Conservation (phyloP, 2,329 filamentous ascomycete species). For the Fusarium chlamydosporum region DNA sequence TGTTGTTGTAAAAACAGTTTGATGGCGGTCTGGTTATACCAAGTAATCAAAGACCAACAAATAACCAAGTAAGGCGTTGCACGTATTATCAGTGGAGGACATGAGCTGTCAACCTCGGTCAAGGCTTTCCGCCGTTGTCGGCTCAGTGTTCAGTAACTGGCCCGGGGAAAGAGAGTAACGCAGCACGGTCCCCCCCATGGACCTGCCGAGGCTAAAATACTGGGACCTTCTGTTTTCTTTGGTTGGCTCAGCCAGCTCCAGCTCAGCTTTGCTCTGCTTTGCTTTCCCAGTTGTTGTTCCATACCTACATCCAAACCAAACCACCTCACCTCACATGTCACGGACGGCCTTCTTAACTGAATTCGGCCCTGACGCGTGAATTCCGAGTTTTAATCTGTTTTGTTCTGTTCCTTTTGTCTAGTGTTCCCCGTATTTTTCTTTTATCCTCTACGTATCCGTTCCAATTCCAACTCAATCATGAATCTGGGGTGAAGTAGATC, state of each 20-base stretch:
- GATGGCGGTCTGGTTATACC: background rate
- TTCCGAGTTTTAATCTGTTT: slow-evolving; percentile 23
- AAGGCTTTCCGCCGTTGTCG: slow-evolving; percentile 36
- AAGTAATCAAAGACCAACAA: background rate
- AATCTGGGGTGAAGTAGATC: slow-evolving; percentile 42
- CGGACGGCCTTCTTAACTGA: slow-evolving; percentile 46
- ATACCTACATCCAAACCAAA: slow-evolving; percentile 34
- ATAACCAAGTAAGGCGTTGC: background rate
- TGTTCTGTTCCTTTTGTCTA: slow-evolving; percentile 30
- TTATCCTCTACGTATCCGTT: slow-evolving; percentile 18
- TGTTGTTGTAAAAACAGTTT: background rate
- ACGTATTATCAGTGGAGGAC: slow-evolving; percentile 29
- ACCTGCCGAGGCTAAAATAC: slow-evolving; percentile 49
- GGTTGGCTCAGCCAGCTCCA: slow-evolving; percentile 36
- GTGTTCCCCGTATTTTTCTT: slow-evolving; percentile 23
- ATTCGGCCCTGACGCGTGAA: slow-evolving; percentile 49
- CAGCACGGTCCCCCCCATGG: slow-evolving; percentile 38
- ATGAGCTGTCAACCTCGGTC: slow-evolving; percentile 38
- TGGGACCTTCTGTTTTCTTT: slow-evolving; percentile 27
- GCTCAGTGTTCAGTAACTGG: slow-evolving; percentile 24
- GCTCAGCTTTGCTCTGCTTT: slow-evolving; percentile 31
- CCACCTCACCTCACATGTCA: slow-evolving; percentile 47
- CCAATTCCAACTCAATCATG: slow-evolving; percentile 39
- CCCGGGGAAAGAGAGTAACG: slow-evolving; percentile 26
- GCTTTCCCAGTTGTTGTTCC: slow-evolving; percentile 27